Conservation (phyloP, 192 early-diverging fungal species). For the Podila clonocystis region DNA sequence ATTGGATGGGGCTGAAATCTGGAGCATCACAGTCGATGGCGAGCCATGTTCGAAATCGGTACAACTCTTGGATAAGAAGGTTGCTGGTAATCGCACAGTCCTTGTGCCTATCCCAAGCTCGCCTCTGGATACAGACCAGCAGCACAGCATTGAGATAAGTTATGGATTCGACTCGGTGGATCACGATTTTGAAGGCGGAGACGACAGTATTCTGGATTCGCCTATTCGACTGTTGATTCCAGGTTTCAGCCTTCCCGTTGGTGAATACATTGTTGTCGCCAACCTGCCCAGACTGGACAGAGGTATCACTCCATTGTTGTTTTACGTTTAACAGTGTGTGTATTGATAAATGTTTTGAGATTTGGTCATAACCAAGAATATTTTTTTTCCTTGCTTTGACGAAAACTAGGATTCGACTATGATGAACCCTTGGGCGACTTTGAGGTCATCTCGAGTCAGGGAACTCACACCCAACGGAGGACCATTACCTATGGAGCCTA, state of each 20-base stretch:
- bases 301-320: conserved; percentile 5
- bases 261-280: conserved; percentile 40
- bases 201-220: background rate
- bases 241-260: conserved; percentile 39
- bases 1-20: conserved; percentile 40
- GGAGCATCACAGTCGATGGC: conserved; percentile 42
- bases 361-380: background rate
- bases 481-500: conserved; percentile 43
- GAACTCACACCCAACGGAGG: conserved; percentile 19
- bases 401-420: conserved; percentile 26
- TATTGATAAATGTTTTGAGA: no score
- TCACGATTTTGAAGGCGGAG: background rate
- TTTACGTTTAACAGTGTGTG: background rate
- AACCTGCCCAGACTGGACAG: conserved; percentile 22
- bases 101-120: conserved; percentile 32
- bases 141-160: conserved; percentile 39
- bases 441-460: conserved; percentile 21
- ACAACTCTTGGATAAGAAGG: conserved; percentile 16
- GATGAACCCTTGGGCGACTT: conserved; percentile 35
- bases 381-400: background rate
- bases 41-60: conserved; percentile 35
- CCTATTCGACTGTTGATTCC: conserved; percentile 33
- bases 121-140: conserved; percentile 7
- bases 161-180: conserved; percentile 42
- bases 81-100: conserved; percentile 19